phyloP scores from a whole-genome alignment of 2,329 filamentous ascomycete species.

The Colletotrichum nymphaeae region DNA sequence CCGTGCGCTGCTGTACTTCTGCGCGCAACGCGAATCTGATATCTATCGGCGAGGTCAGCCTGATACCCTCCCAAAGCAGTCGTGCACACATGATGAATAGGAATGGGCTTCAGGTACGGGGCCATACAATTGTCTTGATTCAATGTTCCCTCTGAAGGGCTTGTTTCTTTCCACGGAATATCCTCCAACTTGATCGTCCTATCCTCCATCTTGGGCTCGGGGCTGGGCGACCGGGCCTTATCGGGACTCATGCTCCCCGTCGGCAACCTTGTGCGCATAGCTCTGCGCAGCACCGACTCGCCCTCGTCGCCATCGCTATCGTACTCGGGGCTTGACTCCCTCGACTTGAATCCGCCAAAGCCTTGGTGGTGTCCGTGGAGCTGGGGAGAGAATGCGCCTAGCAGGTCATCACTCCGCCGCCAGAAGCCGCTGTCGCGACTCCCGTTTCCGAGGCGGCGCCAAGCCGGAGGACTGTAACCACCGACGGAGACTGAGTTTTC shows the following conservation, averaged over 20 bases:
- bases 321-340: conserved; percentile 48
- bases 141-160: conserved; percentile 39
- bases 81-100: conserved; percentile 34
- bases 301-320: conserved; percentile 49
- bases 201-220: conserved; percentile 56
- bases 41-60: conserved; percentile 62
- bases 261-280: conserved; percentile 66
- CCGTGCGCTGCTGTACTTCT: conserved; percentile 88
- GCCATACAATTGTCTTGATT: conserved; percentile 62
- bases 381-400: conserved; percentile 55
- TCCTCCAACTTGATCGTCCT: conserved; percentile 52
- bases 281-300: conserved; percentile 60
- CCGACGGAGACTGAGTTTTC: conserved; percentile 61
- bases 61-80: conserved; percentile 6
- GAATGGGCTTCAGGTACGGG: conserved; percentile 22
- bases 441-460: conserved; percentile 71
- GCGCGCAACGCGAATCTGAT: conserved; percentile 89
- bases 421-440: conserved; percentile 70
- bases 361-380: conserved; percentile 35
- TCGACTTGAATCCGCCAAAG: conserved; percentile 29
- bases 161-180: conserved; percentile 42
- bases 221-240: conserved; percentile 59
- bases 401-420: conserved; percentile 63
- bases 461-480: conserved; percentile 71
- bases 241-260: conserved; percentile 67